Base-by-base conservation (phyloP, 2,329 filamentous ascomycete genomes). In the Botrytis galanthina region DNA sequence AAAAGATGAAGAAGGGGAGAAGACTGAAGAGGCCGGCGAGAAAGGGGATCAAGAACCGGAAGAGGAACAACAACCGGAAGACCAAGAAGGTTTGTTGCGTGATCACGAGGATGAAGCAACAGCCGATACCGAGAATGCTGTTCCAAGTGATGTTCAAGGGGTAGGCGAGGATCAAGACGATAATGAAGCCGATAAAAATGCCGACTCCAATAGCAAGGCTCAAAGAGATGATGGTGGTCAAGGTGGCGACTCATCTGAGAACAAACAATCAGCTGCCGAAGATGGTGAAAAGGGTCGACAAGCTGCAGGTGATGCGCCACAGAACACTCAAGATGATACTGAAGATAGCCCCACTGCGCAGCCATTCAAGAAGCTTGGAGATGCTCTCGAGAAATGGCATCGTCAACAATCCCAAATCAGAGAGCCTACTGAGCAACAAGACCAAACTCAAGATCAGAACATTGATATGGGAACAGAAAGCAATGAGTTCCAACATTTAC, bases 381-480 rank as follows among this genome's bases (percentile, higher is more conserved):
- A 99, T 83, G 92, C 94, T 9, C 86, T 99, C 46, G 95, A 98
- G 81, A 90, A 92, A 78, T 99, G 95, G 93, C 95, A 98, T 82
- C 89, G 93, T 74, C 93, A 94, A 80, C 93, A 97, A 79, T 89
- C 89, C 64, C 92, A 97, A 75, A 98, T 99, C 78, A 71, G 82
- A 86, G 59, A 82, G 82, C 32, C 86, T 89, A 82, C 86, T 32
- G 85, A 87, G 46, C 83, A 89, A 76, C 84, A 83, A 54, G 82
- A 86, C 60, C 81, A 84, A 75, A 73, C 54, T 5, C 71, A 78
- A 72, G 68, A 70, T 42, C 46, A 76, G 46, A 75, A 75, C 18
- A 73, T 74, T 61, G 83, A 84, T 76, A 84, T 81, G 78, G 89
- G 93, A 74, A 86, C 90, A n/a, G 91, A 96, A 75, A 92, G 91